Evolutionary conservation across 495 filamentous ascomycete species (phyloP).

Genomic region (Trichodelitschia bisporula): DNA sequence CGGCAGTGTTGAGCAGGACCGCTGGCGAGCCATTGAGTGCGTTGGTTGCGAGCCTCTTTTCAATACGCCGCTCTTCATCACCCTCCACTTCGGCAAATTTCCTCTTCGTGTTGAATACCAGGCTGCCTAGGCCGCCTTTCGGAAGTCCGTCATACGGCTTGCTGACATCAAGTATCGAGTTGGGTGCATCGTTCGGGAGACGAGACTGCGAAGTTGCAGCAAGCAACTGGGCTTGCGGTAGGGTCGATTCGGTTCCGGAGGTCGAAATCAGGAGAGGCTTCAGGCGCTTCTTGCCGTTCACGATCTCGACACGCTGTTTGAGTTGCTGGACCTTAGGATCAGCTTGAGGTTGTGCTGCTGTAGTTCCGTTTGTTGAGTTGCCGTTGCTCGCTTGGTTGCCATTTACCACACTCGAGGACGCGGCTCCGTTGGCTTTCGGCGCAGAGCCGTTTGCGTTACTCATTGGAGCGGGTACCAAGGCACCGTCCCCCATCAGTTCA

Average conservation of each 20-base stretch:
- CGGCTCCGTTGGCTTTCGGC: constrained; percentile 16
- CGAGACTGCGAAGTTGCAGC: constrained; percentile 28
- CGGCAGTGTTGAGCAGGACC: constrained; percentile 48
- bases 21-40: constrained; percentile 40
- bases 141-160: constrained; percentile 89
- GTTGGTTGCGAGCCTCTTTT: constrained; percentile 31
- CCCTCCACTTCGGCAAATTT: constrained; percentile 42
- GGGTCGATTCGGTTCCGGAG: constrained; percentile 45
- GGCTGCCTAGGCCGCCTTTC: constrained; percentile 59
- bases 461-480: constrained; percentile 1
- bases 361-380: constrained; percentile 6
- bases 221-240: constrained; percentile 67
- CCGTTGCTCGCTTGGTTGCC: constrained; percentile 24
- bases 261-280: constrained; percentile 77
- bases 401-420: constrained; percentile 17
- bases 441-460: constrained; percentile 9
- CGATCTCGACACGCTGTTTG: constrained; percentile 78
- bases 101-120: constrained; percentile 83
- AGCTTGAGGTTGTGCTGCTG: constrained; percentile 21
- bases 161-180: constrained; percentile 70
- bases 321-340: constrained; percentile 48
- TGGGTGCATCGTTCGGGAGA: constrained; percentile 43
- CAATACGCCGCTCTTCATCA: constrained; percentile 40
- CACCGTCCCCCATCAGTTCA: constrained; percentile 69
- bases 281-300: constrained; percentile 89